Conservation (phyloP, 495 filamentous ascomycete genomes). For the Penicillium samsonianum region DNA sequence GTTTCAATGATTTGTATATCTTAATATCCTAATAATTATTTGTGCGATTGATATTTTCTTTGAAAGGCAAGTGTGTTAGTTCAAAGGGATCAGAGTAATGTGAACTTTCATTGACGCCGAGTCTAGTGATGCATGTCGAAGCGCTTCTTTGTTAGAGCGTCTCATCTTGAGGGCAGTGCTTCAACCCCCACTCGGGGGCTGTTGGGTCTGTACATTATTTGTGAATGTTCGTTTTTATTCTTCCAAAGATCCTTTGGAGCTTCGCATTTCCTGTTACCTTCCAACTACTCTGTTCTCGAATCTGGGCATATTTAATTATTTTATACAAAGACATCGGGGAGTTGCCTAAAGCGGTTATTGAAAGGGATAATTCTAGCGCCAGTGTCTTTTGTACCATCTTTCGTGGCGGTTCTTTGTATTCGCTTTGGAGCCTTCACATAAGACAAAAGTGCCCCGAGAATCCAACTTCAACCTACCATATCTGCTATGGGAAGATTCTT, state of each 20-base stretch:
- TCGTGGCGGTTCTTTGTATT: conserved; percentile 8
- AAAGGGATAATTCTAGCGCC: background rate
- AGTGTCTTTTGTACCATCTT: background rate
- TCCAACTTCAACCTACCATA: background rate
- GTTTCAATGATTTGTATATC: background rate
- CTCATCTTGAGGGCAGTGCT: conserved; percentile 13
- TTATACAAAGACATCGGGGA: background rate
- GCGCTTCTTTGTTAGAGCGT: background rate
- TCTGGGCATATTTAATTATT: background rate
- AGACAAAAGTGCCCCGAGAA: background rate
- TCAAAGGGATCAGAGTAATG: background rate
- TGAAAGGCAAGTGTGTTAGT: background rate
- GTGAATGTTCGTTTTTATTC: background rate
- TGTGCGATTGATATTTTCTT: background rate
- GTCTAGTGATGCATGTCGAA: background rate
- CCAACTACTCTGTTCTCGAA: background rate
- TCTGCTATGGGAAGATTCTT: background rate
- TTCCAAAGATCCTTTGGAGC: background rate
- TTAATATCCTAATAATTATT: background rate
- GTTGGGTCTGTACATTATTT: background rate
- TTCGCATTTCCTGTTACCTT: background rate
- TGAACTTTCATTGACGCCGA: conserved; percentile 4
- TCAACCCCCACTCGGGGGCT: conserved; percentile 5
- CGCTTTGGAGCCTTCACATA: conserved; percentile 7
- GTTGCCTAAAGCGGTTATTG: background rate